phyloP scores from a whole-genome alignment of 2,329 filamentous ascomycete genomes.

The Penicillium carneum region DNA sequence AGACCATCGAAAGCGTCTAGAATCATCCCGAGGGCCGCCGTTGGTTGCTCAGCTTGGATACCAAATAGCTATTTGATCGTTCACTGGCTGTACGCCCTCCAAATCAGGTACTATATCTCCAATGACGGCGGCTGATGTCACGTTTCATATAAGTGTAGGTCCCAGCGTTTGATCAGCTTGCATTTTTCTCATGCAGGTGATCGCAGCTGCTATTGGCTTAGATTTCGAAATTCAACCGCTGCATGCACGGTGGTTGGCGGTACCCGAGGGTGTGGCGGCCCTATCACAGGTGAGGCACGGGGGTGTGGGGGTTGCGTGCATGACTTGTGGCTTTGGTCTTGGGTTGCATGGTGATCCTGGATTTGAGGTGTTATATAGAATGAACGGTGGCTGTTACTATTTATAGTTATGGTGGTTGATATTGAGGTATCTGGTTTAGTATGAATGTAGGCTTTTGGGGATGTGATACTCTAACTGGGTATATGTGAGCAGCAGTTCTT shows the following conservation, averaged over 20 bases:
- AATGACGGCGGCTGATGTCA: slow-evolving; percentile 16
- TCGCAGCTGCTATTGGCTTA: slow-evolving; percentile 4
- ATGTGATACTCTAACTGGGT: too few relatives aligned
- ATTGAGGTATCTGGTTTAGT: background rate
- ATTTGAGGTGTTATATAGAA: background rate
- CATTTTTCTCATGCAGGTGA: slow-evolving; percentile 1
- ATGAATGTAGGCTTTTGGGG: background rate
- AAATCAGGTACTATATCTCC: slow-evolving; percentile 8
- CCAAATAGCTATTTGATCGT: too few relatives aligned
- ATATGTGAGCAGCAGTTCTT: background rate
- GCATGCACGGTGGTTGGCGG: slow-evolving; percentile 16
- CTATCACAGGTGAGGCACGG: slow-evolving; percentile 8
- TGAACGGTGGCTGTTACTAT: too few relatives aligned
- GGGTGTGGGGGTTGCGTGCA: slow-evolving; percentile 4
- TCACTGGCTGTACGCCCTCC: background rate
- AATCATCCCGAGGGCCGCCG: background rate
- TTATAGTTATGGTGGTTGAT: background rate
- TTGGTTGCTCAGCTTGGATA: background rate
- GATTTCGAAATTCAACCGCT: background rate
- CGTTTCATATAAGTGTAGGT: slow-evolving; percentile 4
- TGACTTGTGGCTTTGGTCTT: slow-evolving; percentile 1
- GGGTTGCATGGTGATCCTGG: slow-evolving; percentile 6
- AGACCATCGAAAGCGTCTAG: background rate
- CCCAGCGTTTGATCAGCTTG: background rate
- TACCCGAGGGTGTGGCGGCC: slow-evolving; percentile 15